Percentiles rank a stretch among this genome's conserved stretches.
These are phyloP conservation scores for Colletotrichum gigasporum DNA, from an alignment of 2,329 filamentous ascomycete species.

Conservation along the genomic window DNA sequence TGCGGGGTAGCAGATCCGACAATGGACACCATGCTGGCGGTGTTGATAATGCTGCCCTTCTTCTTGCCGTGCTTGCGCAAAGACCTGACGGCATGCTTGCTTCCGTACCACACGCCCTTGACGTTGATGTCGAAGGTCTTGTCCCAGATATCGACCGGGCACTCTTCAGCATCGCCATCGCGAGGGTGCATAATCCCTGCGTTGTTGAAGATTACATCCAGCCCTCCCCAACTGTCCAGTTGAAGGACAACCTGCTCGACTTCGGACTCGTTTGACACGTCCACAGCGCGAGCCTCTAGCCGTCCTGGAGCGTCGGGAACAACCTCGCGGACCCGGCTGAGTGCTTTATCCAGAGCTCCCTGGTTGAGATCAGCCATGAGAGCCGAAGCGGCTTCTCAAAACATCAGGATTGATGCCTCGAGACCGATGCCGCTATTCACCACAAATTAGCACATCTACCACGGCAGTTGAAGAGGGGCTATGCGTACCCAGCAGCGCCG, in stretches of 20 bases:
- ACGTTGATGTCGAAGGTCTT: constrained; percentile 94
- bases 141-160: constrained; percentile 92
- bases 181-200: constrained; percentile 94
- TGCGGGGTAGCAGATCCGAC: constrained; percentile 90
- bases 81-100: constrained; percentile 88
- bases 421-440: constrained; percentile 83
- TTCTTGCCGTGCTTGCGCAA: constrained; percentile 84
- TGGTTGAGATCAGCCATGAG: constrained; percentile 87
- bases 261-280: constrained; percentile 87
- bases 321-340: too few species aligned
- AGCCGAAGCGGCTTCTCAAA: constrained; percentile 85
- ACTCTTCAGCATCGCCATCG: constrained; percentile 82
- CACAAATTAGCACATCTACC: neutral
- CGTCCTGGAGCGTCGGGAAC: too few species aligned
- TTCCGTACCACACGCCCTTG: constrained; percentile 97
- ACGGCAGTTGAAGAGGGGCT: neutral
- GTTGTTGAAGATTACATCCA: constrained; percentile 97
- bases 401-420: constrained; percentile 90
- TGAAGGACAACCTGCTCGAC: constrained; percentile 78
- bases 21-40: constrained; percentile 86
- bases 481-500: constrained; percentile 82
- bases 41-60: constrained; percentile 88
- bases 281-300: constrained; percentile 58
- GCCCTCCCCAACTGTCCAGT: constrained; percentile 84
- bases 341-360: constrained; percentile 78